Evolutionary conservation across 1,139 yeast species (phyloP).

Genomic region (Meyerozyma carpophila): DNA sequence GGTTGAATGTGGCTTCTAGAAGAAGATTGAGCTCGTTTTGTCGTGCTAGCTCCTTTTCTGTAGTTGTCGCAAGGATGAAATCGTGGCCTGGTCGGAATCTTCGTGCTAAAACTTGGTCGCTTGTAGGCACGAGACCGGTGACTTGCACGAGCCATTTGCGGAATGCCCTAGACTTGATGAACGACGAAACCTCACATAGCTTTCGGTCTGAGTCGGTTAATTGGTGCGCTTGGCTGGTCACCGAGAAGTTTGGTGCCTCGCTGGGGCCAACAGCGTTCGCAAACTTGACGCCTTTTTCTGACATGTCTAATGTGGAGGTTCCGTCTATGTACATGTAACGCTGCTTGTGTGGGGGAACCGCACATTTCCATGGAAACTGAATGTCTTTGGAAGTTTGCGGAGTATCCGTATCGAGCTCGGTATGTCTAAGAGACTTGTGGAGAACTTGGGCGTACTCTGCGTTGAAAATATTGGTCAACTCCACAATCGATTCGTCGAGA

Average conservation of each 20-base stretch:
- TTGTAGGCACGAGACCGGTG: conserved; percentile 59
- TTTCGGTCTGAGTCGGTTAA: conserved; percentile 18
- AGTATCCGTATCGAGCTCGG: conserved; percentile 51
- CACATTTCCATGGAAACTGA: conserved; percentile 76
- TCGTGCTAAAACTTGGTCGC: conserved; percentile 68
- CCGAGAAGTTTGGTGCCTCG: conserved; percentile 50
- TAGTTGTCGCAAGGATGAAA: conserved; percentile 83
- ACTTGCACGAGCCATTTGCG: conserved; percentile 63
- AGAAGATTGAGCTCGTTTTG: conserved; percentile 45
- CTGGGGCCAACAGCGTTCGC: conserved; percentile 37
- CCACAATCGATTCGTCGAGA: conserved; percentile 63
- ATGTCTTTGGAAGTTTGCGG: conserved; percentile 60
- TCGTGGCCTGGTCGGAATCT: conserved; percentile 95
- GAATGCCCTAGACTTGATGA: conserved; percentile 59
- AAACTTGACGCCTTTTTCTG: conserved; percentile 23
- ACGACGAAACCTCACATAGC: conserved; percentile 50
- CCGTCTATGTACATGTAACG: conserved; percentile 82
- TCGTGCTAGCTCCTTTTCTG: conserved; percentile 43
- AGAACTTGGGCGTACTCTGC: conserved; percentile 46
- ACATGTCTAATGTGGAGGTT: conserved; percentile 25
- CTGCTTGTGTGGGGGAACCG: conserved; percentile 92
- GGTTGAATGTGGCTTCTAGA: conserved; percentile 63
- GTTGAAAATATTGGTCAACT: conserved; percentile 58
- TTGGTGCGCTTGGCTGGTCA: conserved; percentile 14
- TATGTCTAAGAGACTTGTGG: conserved; percentile 40